Percentiles rank a stretch among this genome's conserved stretches.
Evolutionary conservation across 257 asterid species (phyloP).

Genomic region (Salvia miltiorrhiza): DNA sequence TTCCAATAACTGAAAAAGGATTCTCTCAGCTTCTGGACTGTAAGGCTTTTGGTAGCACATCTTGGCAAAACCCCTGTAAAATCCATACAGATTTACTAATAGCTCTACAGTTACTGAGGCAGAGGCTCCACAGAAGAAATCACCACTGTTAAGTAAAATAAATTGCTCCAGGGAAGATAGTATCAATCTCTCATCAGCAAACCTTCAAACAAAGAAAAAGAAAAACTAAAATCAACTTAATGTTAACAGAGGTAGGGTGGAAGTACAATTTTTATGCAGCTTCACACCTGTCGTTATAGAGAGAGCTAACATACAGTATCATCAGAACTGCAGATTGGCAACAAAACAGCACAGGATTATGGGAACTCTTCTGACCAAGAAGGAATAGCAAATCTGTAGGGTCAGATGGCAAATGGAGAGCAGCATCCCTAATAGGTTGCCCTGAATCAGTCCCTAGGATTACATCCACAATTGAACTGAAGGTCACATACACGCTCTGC

Average conservation of each 20-base stretch:
- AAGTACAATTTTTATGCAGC: constrained; percentile 5
- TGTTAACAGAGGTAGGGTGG: not conserved
- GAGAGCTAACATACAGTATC: constrained; percentile 66
- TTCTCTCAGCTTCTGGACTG: constrained; percentile 86
- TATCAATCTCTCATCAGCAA: constrained; percentile 80
- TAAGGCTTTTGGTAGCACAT: constrained; percentile 76
- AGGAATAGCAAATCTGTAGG: constrained; percentile 86
- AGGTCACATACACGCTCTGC: constrained; percentile 57
- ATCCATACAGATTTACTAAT: constrained; percentile 66
- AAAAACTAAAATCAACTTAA: not conserved
- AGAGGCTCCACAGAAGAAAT: constrained; percentile 37
- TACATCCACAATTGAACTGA: constrained; percentile 57
- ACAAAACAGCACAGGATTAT: constrained; percentile 49
- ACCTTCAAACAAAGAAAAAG: constrained; percentile 31
- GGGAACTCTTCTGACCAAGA: constrained; percentile 76
- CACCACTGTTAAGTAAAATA: constrained; percentile 65
- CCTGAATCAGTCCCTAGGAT: constrained; percentile 71
- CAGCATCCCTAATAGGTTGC: constrained; percentile 61
- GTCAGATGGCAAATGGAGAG: constrained; percentile 72
- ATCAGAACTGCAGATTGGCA: constrained; percentile 77
- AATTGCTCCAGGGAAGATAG: constrained; percentile 92
- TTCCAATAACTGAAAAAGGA: constrained; percentile 54
- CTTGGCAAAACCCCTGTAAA: constrained; percentile 75
- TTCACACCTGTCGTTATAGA: constrained; percentile 72
- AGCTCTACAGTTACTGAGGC: constrained; percentile 46